Evolutionary conservation across 176 grass and related monocot species (phyloP).

Genomic region (Elymus sibiricus): DNA sequence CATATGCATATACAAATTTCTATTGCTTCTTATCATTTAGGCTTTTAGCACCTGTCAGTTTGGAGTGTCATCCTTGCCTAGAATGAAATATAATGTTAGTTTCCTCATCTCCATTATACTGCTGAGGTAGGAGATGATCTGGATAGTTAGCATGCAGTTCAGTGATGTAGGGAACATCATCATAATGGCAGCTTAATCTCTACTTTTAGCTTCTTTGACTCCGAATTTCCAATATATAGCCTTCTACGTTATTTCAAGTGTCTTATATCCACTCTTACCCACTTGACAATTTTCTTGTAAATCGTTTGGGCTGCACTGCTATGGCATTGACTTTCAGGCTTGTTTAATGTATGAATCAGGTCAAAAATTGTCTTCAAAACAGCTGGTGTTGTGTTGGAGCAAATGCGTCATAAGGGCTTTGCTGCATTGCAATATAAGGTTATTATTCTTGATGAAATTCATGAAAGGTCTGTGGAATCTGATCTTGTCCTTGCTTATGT

Average conservation of each 20-base stretch:
- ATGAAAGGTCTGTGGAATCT: slow-evolving; percentile 95
- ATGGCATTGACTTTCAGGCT: not conserved
- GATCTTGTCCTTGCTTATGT: slow-evolving; percentile 82
- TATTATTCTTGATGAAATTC: slow-evolving; percentile 95
- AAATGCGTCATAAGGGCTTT: slow-evolving; percentile 78
- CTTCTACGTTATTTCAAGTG: not conserved
- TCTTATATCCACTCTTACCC: slow-evolving; percentile 5
- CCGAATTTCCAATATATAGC: not conserved
- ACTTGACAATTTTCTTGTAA: not conserved
- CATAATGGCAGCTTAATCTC: not conserved
- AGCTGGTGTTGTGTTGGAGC: slow-evolving; percentile 86
- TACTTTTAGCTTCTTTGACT: not conserved
- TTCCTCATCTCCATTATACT: not conserved
- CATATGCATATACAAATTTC: not conserved
- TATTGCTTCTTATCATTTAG: not conserved
- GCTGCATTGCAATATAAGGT: slow-evolving; percentile 82
- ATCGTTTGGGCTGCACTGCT: not conserved
- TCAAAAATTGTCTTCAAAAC: slow-evolving; percentile 97
- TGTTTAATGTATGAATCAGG: slow-evolving; percentile 42
- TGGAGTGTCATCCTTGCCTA: not conserved
- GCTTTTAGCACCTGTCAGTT: not conserved
- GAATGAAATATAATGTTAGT: not conserved
- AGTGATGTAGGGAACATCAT: not conserved
- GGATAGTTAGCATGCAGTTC: not conserved
- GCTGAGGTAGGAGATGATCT: not conserved